Evolutionary conservation across 106 monocot genomes (phyloP).

Genomic region (Chionographis japonica): DNA sequence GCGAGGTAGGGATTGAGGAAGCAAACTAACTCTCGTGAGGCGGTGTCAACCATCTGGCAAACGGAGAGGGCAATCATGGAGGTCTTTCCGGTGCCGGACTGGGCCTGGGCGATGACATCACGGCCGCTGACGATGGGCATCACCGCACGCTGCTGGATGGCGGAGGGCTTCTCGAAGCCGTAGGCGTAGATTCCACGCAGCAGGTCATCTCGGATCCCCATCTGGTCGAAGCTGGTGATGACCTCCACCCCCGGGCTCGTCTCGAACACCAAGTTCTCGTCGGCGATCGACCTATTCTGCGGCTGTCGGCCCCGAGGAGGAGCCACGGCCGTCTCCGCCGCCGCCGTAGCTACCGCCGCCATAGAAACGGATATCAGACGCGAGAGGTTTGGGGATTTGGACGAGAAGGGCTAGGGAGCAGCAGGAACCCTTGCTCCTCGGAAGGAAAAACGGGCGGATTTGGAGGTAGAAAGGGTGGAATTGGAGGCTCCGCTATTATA

Average conservation of each 20-base stretch:
- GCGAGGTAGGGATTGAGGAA: neutral
- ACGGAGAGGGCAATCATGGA: conserved; percentile 94
- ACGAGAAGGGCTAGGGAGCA: no score
- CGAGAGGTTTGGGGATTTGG: no score
- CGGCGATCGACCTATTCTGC: conserved; percentile 29
- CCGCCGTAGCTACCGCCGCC: neutral
- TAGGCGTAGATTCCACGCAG: conserved; percentile 85
- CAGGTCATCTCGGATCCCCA: conserved; percentile 84
- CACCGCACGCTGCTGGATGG: conserved; percentile 93
- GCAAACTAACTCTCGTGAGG: conserved; percentile 54
- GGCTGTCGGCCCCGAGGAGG: conserved; percentile 29
- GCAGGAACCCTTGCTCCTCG: no score
- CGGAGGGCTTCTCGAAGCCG: conserved; percentile 97
- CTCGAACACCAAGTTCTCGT: conserved; percentile 81
- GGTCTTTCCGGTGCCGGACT: conserved; percentile 96
- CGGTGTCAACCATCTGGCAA: conserved; percentile 90
- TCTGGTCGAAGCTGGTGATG: conserved; percentile 89
- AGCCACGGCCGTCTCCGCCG: conserved; percentile 29
- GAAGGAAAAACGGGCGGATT: no score
- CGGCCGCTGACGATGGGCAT: conserved; percentile 78
- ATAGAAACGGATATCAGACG: no score
- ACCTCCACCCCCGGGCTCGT: conserved; percentile 84
- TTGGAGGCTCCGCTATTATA: no score
- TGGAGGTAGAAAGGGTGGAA: no score
- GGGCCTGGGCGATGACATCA: conserved; percentile 95